Base-by-base conservation (phyloP, 192 early-diverging fungal species). In the Podila epicladia region DNA sequence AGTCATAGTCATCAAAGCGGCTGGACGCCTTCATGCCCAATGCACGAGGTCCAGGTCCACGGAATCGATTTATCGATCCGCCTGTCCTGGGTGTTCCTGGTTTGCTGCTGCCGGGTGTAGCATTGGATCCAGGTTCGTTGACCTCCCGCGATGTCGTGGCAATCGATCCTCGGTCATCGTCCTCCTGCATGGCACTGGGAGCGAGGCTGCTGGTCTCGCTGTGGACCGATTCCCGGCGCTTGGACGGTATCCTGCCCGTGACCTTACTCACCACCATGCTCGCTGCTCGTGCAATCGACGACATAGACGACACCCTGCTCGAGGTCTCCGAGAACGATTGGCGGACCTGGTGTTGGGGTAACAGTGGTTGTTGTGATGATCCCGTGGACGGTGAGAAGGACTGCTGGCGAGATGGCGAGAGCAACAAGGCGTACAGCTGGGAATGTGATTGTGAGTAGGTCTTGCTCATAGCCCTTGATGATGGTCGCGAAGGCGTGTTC, bases 251-350 rank as follows among this genome's bases (percentile, higher is more conserved):
- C 28, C 71, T 71, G 31, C 62, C 68, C 15, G 77, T 71, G 13
- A 80, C 77, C 53, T 80, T 80, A 22, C 65, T 48, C 9, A 80
- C 71, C 2, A 71, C 71, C 61, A 80, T 38, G 19, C 57, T 69
- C 8, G 77, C 77, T 20, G 71, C 77, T 17, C 77, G 65, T 8
- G 77, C 77, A 41, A 80, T 80, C 11, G 77, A 80, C 9, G 71
- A 69, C 77, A 80, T 68, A 19, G 77, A 80, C 19, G 77, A 80
- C 17, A 80, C 77, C 1, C 77, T 37, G 33, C 66, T 73, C 5
- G 77, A 64, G 0, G 55, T 45, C 29, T 80, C 71, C 28, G 70
- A 80, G 32, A 80, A 38, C 9, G 77, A 64, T 5, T 71, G 66
- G 2, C 71, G 77, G 33, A 57, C 24, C 11, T 70, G 69, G 13